Percentiles rank a stretch among this genome's conserved stretches.
phyloP scores from a whole-genome alignment of 768 basidiomycete genomes.

The Termitomyces sp. region DNA sequence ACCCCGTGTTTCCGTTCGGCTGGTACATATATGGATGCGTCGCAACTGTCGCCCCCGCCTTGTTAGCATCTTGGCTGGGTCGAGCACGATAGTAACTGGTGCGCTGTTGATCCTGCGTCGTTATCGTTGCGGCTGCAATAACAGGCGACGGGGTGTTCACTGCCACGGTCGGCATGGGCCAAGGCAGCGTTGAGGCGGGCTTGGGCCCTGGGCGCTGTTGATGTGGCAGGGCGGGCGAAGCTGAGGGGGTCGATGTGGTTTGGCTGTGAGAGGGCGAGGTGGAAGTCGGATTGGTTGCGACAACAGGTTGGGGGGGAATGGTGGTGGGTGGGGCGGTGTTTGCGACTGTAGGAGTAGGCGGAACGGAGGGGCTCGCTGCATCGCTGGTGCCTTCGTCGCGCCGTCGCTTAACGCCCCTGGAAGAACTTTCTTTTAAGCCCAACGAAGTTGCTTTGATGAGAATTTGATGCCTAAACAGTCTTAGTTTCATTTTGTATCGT shows the following conservation, averaged over 20 bases:
- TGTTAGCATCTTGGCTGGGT: conserved; percentile 18
- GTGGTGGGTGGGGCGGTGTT: conserved; percentile 16
- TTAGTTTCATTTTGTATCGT: neutral
- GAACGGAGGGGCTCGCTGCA: conserved; percentile 23
- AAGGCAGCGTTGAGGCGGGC: conserved; percentile 35
- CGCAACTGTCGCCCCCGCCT: conserved; percentile 4
- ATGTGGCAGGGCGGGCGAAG: conserved; percentile 48
- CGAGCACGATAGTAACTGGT: conserved; percentile 54
- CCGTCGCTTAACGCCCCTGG: conserved; percentile 39
- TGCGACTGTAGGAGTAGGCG: conserved; percentile 23
- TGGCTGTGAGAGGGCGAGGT: conserved; percentile 35
- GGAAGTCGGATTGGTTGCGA: conserved; percentile 19
- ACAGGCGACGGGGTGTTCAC: conserved; percentile 53
- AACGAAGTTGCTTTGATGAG: conserved; percentile 76
- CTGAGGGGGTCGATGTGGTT: conserved; percentile 37
- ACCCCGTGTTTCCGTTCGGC: conserved; percentile 27
- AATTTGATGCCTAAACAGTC: conserved; percentile 64
- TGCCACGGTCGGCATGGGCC: conserved; percentile 73
- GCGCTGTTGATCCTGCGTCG: conserved; percentile 34
- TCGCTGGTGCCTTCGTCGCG: conserved; percentile 35
- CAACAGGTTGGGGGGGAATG: conserved; percentile 10
- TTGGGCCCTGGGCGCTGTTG: conserved; percentile 28
- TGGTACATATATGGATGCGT: conserved; percentile 42
- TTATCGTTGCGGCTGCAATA: conserved; percentile 28
- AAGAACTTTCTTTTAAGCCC: conserved; percentile 70